phyloP scores from a whole-genome alignment of 148 eudicot genomes.

The Talinum fruticosum region DNA sequence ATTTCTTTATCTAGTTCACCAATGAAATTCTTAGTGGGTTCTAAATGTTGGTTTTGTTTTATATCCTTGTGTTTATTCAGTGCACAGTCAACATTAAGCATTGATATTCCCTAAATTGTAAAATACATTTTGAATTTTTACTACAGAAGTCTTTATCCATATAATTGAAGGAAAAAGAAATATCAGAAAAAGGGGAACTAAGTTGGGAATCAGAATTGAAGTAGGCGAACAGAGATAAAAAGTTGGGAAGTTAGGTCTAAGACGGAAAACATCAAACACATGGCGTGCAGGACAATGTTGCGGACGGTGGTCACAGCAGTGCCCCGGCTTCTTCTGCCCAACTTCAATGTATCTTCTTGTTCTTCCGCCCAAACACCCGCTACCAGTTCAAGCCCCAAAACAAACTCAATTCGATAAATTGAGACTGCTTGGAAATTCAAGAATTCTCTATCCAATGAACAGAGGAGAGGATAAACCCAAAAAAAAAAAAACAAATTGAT shows the following conservation, averaged over 20 bases:
- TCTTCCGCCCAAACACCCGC: conserved; percentile 13
- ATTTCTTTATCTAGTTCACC: no score
- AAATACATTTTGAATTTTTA: conserved; percentile 12
- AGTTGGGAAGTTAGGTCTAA: neutral
- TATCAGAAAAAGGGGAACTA: neutral
- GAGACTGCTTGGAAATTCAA: no score
- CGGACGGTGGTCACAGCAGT: conserved; percentile 50
- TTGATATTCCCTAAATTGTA: neutral
- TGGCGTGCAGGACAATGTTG: conserved; percentile 58
- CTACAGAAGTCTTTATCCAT: conserved; percentile 80
- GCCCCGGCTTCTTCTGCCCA: conserved; percentile 39
- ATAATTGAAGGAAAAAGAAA: neutral
- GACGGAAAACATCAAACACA: conserved; percentile 27
- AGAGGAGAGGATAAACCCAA: no score
- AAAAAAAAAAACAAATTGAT: no score
- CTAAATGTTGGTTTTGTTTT: neutral
- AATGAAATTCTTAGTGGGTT: neutral
- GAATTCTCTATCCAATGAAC: no score
- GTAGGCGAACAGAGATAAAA: neutral
- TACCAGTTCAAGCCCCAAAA: conserved; percentile 11
- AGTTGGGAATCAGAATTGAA: neutral
- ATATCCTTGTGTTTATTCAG: neutral
- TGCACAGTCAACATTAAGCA: neutral
- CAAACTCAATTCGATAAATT: conserved; percentile 21
- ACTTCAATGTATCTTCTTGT: conserved; percentile 3